Evolutionary conservation across 305 asterid genomes (phyloP).

Genomic region (Fraxinus sp.): DNA sequence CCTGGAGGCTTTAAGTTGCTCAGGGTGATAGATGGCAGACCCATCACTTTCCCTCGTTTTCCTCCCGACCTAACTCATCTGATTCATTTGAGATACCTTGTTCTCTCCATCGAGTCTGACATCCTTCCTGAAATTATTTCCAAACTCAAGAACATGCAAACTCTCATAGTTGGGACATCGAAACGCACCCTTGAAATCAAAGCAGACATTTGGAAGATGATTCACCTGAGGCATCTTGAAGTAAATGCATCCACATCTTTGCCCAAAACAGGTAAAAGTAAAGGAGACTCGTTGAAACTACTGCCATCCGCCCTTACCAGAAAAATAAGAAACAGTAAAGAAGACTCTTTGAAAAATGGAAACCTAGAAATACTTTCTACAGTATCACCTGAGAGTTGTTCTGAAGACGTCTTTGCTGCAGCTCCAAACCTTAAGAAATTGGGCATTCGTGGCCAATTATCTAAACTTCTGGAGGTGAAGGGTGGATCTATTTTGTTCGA

Average conservation of each 20-base stretch:
- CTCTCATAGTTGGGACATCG: conserved; percentile 47
- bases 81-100: not conserved
- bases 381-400: conserved; percentile 45
- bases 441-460: conserved; percentile 46
- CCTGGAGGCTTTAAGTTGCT: conserved; percentile 53
- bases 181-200: conserved; percentile 39
- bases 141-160: not conserved
- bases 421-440: conserved; percentile 43
- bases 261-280: conserved; percentile 34
- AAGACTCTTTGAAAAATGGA: conserved; percentile 3
- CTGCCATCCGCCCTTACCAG: not conserved
- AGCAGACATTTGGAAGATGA: conserved; percentile 63
- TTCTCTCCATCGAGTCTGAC: not conserved
- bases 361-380: conserved; percentile 52
- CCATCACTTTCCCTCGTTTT: not conserved
- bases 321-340: not conserved
- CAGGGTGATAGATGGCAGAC: conserved; percentile 49
- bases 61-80: not conserved
- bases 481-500: conserved; percentile 32
- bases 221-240: conserved; percentile 53
- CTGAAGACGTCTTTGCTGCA: conserved; percentile 40
- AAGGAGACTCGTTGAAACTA: conserved; percentile 24
- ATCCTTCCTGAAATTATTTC: not conserved
- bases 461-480: conserved; percentile 35
- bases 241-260: conserved; percentile 51